Evolutionary conservation across 208 protist species (phyloP), one percentile per base, ranked within the genome.

Genomic region (Porcisia hertigi): DNA sequence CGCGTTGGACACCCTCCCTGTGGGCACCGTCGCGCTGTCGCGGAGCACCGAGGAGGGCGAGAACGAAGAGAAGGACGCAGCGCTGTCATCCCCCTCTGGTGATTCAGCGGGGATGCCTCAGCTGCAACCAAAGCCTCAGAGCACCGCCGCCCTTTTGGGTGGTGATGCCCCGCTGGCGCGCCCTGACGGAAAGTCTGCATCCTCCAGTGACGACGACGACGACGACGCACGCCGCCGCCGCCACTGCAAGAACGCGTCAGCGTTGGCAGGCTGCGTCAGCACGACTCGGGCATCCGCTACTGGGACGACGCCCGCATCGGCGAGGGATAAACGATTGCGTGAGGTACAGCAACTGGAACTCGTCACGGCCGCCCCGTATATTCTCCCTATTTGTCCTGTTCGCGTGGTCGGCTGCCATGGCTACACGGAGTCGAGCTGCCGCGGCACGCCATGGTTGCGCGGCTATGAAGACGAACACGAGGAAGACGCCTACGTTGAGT

Each of bases 401-500:
- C 85, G 83, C 39, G 80, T 92, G 12, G 86, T 90, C 25, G 88
- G 85, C 39, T 89, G 79, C 71, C 82, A 84, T 66, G 79, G 73
- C 16, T 67, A 83, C 23, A 55, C 83, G 11, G 83, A 87, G 71
- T 77, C 77, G 12, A 74, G 47, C 18, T 89, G 82, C 65, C 88
- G 88, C 47, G 88, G 85, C 18, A 89, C 85, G 43, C 78, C 85
- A 64, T 92, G 88, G 88, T 77, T 89, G 59, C 85, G 85, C 49
- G 85, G 85, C 59, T 69, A 80, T 47, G 77, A 87, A n/a, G 77
- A 87, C 54, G 85, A 87, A 8, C 77, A 84, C 8, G 79, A 85
- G 59, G 85, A 92, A 63, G 85, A 92, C 59, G 79, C 75, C 9
- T 86, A 92, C 72, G 78, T 88, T n/a, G 83, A 90, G 54, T 77